These are phyloP conservation scores for Pseudohalonectria lignicola DNA, from an alignment of 2,329 filamentous ascomycete genomes.

Conservation along the genomic window DNA sequence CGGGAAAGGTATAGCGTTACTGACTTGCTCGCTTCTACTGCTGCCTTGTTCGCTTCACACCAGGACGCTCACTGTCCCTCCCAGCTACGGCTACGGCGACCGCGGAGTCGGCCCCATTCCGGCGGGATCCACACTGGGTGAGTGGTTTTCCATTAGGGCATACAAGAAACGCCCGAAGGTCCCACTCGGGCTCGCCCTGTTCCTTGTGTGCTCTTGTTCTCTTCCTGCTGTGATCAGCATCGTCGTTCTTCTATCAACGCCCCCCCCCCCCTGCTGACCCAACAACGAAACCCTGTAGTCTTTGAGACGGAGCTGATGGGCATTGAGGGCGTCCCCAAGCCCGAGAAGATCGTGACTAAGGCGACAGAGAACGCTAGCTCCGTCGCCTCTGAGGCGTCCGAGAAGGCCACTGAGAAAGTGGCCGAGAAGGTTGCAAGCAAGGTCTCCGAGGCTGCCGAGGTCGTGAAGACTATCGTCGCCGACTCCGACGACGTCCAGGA, in stretches of 20 bases:
- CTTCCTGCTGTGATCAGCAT: too few relatives aligned
- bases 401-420: slow-evolving; percentile 25
- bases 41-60: neutral
- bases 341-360: slow-evolving; percentile 34
- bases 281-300: too few relatives aligned
- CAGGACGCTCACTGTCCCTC: slow-evolving; percentile 79
- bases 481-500: slow-evolving; percentile 45
- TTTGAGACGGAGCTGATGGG: slow-evolving; percentile 64
- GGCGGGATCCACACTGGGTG: slow-evolving; percentile 65
- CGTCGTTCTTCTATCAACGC: too few relatives aligned
- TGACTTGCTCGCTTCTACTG: slow-evolving; percentile 1
- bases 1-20: neutral
- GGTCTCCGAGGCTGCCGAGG: slow-evolving; percentile 36
- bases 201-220: too few relatives aligned
- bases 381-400: slow-evolving; percentile 13
- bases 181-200: too few relatives aligned
- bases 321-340: slow-evolving; percentile 60
- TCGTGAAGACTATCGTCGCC: slow-evolving; percentile 37
- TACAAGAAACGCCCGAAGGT: too few relatives aligned
- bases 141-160: too few relatives aligned
- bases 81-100: slow-evolving; percentile 72
- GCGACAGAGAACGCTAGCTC: slow-evolving; percentile 13
- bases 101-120: slow-evolving; percentile 73
- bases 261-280: too few relatives aligned
- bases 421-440: slow-evolving; percentile 34